Evolutionary conservation across 2,329 filamentous ascomycete genomes (phyloP), one percentile per base, ranked within the genome.

Genomic region (Sarocladium oryzae): DNA sequence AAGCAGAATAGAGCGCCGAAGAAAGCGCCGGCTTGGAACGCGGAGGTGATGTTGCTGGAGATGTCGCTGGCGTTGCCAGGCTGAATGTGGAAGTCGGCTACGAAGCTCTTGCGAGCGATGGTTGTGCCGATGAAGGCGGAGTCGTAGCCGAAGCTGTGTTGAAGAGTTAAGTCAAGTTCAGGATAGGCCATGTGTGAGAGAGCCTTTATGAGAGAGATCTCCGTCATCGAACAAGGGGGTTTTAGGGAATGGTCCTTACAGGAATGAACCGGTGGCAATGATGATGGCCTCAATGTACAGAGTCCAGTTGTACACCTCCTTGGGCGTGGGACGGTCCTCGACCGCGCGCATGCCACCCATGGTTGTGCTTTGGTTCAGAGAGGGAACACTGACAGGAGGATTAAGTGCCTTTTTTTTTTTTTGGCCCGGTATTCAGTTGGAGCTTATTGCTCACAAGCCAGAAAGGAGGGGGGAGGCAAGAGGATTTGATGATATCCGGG

Each of bases 81-180:
- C 20, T 55, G 55, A 38, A 71, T 67, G 40, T 53, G 51, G 36
- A 67, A 71, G 53, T 75, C 74, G 11, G 60, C 56, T 55, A 70
- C 67, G 63, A 80, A 79, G 53, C 68, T 71, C 16, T 66, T 56
- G 23, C 72, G 73, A 2, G 73, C 68, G 51, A 79, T 78, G 0
- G 76, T 79, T 1, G 74, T 77, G 3, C 77, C 77, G 20, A 79
- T 71, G 60, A 79, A 79, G 13, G 75, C 73, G 2, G 70, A 72
- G 55, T 79, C 76, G 56, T 79, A 78, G 13, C 76, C 75, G 54
- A 77, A 77, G 4, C 72, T 73, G 21, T 20, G n/a, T n/a, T n/a
- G n/a, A n/a, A n/a, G n/a, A n/a, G n/a, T n/a, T n/a, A n/a, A n/a
- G n/a, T n/a, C n/a, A n/a, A n/a, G n/a, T n/a, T n/a, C n/a, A n/a